A percentile compares a stretch with the other conserved stretches of the same genome.
Evolutionary conservation across 1,139 yeast species (phyloP).

Genomic region (Geotrichum cucujoidarum): DNA sequence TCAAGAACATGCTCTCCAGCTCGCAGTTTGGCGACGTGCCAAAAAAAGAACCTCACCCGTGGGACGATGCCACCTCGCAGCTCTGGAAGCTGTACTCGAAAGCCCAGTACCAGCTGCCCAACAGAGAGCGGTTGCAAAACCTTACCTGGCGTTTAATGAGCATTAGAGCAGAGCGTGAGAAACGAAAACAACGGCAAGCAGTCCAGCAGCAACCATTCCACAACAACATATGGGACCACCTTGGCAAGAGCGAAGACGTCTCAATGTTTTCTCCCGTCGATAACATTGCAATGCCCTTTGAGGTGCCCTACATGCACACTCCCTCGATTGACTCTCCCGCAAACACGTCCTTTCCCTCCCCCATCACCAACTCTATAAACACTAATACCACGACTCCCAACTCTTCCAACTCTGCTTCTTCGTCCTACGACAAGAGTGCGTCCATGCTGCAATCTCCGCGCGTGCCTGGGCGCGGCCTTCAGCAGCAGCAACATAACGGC

Average conservation of each 20-base stretch:
- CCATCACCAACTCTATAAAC: conserved; percentile 5
- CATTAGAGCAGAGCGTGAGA: conserved; percentile 36
- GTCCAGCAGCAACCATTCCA: conserved; percentile 13
- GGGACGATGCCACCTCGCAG: conserved; percentile 34
- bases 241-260: neutral
- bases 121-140: conserved; percentile 70
- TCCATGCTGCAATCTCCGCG: neutral
- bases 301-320: conserved; percentile 4
- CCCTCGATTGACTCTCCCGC: conserved; percentile 15
- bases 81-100: conserved; percentile 78
- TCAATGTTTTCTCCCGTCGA: neutral
- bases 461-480: neutral
- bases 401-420: conserved; percentile 13
- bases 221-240: conserved; percentile 7
- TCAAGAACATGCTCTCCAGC: conserved; percentile 10
- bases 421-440: conserved; percentile 9
- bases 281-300: conserved; percentile 4
- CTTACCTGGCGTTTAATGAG: conserved; percentile 84
- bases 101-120: conserved; percentile 75
- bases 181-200: conserved; percentile 5
- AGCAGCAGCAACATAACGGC: neutral
- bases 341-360: conserved; percentile 13
- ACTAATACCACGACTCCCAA: conserved; percentile 17
- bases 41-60: conserved; percentile 35
- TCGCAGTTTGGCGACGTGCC: conserved; percentile 55